phyloP scores from a whole-genome alignment of 78 protist genomes.

The Dictyostelium firmibasis region DNA sequence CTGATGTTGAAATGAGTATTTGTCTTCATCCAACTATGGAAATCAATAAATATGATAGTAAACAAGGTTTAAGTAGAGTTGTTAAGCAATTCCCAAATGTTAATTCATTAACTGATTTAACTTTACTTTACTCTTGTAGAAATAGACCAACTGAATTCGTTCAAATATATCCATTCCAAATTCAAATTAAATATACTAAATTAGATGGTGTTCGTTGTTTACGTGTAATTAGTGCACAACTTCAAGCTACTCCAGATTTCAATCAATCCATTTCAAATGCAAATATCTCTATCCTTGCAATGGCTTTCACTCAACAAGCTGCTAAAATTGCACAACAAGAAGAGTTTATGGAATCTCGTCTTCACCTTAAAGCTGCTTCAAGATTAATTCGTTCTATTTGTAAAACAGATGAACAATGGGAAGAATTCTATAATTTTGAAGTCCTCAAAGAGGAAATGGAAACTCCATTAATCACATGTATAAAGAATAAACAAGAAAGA shows the following conservation, averaged over 20 bases:
- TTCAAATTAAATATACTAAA: conserved; percentile 72
- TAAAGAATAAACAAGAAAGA: conserved; percentile 12
- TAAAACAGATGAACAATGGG: conserved; percentile 46
- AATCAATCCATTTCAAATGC: conserved; percentile 4
- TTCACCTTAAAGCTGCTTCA: conserved; percentile 8
- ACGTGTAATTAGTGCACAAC: conserved; percentile 55
- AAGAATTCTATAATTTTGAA: conserved; percentile 51
- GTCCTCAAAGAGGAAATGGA: conserved; percentile 8
- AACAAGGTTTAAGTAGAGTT: conserved; percentile 21
- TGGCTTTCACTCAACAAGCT: conserved; percentile 65
- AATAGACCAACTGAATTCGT: not conserved
- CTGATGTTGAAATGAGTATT: conserved; percentile 39
- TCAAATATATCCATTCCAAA: conserved; percentile 59
- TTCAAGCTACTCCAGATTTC: conserved; percentile 5
- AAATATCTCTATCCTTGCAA: not conserved
- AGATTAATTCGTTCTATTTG: conserved; percentile 4
- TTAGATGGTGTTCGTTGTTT: conserved; percentile 65
- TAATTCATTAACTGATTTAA: conserved; percentile 15
- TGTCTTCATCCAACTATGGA: conserved; percentile 49
- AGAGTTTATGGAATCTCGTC: conserved; percentile 22
- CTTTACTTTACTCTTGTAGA: not conserved
- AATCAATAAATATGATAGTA: conserved; percentile 30
- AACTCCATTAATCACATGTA: conserved; percentile 11
- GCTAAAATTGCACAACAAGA: conserved; percentile 56
- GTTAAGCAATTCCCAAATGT: conserved; percentile 42